Conservation (phyloP, 2,329 filamentous ascomycete genomes). For the Botryosphaeria agaves region DNA sequence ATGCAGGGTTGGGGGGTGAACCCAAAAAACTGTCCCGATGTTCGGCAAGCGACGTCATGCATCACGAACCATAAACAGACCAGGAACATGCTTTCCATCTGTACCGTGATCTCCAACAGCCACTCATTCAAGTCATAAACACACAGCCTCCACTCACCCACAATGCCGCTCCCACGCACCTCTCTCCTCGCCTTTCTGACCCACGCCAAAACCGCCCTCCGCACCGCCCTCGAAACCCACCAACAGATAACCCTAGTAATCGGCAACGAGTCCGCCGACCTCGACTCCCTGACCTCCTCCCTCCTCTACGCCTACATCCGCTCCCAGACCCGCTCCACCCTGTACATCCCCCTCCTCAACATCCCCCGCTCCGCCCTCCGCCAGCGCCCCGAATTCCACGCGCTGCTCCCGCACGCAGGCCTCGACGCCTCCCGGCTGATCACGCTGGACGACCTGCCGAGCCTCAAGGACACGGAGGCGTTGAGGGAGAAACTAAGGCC, state of each 20-base stretch:
- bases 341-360: constrained; percentile 60
- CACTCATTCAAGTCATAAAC: too few species aligned
- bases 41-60: too few species aligned
- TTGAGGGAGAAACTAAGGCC: constrained; percentile 26
- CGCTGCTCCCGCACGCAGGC: constrained; percentile 43
- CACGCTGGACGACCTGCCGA: constrained; percentile 41
- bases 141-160: too few species aligned
- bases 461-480: constrained; percentile 30
- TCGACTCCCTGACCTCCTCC: constrained; percentile 64
- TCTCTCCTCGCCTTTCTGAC: constrained; percentile 28
- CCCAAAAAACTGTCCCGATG: too few species aligned
- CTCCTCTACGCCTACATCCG: constrained; percentile 59
- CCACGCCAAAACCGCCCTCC: constrained; percentile 24
- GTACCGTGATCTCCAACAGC: too few species aligned
- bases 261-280: constrained; percentile 41
- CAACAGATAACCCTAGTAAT: constrained; percentile 31
- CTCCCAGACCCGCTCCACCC: constrained; percentile 34
- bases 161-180: constrained; percentile 27
- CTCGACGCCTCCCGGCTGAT: constrained; percentile 45
- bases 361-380: constrained; percentile 49
- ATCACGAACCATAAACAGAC: too few species aligned
- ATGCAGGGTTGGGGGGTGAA: too few species aligned
- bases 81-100: too few species aligned
- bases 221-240: constrained; percentile 19
- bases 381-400: constrained; percentile 55